A percentile compares a stretch with the other conserved stretches of the same genome.
These are phyloP conservation scores for Solanum megistacrolobum DNA, from an alignment of 257 asterid genomes.

Conservation along the genomic window DNA sequence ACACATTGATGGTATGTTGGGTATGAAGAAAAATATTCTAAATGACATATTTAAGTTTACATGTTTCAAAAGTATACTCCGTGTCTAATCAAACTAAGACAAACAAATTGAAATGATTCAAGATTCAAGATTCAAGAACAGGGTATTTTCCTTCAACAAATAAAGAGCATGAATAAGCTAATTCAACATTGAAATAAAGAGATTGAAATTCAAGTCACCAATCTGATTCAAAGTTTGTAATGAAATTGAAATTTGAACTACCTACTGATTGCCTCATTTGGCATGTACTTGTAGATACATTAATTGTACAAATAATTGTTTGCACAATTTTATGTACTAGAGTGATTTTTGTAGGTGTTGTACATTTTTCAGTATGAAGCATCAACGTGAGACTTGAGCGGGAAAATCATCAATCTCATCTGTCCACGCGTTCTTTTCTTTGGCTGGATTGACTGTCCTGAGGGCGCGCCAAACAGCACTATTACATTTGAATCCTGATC, in stretches of 20 bases:
- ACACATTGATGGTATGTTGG: not conserved
- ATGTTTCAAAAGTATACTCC: not conserved
- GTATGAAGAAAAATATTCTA: not conserved
- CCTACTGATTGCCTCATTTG: not conserved
- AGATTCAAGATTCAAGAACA: not conserved
- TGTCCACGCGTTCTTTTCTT: constrained; percentile 31
- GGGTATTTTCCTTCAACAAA: not conserved
- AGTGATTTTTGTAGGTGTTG: not conserved
- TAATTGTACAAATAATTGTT: not conserved
- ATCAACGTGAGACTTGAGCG: not conserved
- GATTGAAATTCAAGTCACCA: not conserved
- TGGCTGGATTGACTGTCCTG: constrained; percentile 11
- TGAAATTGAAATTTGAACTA: not conserved
- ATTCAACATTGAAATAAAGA: not conserved
- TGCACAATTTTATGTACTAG: not conserved
- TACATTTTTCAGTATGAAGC: not conserved
- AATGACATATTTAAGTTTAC: not conserved
- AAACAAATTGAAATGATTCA: not conserved
- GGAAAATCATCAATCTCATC: constrained; percentile 3
- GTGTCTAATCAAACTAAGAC: not conserved
- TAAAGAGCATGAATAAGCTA: not conserved
- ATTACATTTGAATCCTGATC: constrained; percentile 69
- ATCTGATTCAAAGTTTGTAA: not conserved
- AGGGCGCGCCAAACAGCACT: constrained; percentile 67
- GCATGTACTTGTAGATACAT: not conserved